Base-by-base conservation (phyloP, 306 rosid genomes). In the Calophaca sinica region DNA sequence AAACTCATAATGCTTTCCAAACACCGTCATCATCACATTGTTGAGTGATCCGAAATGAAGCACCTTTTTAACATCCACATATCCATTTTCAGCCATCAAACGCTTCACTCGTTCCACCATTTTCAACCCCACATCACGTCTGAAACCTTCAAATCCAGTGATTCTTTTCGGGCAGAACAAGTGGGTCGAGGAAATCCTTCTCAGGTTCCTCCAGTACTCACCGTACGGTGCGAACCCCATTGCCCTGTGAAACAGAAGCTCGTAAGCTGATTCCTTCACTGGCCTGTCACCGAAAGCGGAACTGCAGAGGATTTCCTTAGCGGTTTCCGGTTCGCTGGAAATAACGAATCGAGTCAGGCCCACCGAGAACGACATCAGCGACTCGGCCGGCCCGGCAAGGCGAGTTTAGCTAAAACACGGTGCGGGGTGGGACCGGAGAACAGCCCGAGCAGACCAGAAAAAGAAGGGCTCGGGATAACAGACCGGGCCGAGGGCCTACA, bases 201-300 rank as follows among this genome's bases (percentile, higher is more conserved):
- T 86, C 39, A 92, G 80, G 31, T 72, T 87, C 78, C 96, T 84
- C 97, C 97, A 92, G 62, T 92, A 92, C 42, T 86, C 96, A 0
- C 97, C 96, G 8, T 80, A 89, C 0, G 96, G 97, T 7, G 97
- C 93, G 9, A 92, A 92, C 0, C 97, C 97, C 91, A 89, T 92
- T 66, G 97, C 97, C 2, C 86, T 69, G 39, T 89, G 84, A 39
- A 92, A 92, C 7, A 92, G 61, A 9, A 92, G 97, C 84, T 88
- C 91, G 0, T 88, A 88, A 5, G 96, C 97, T 0, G 96, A 89
- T 50, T 92, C 93, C 44, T 89, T 92, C 3, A 92, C 85, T 0
- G 97, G 97, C 0, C 97, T 80, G 46, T 92, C 91, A 1, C 89
- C 96, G 3, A 92, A 89, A 53, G 73, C 85, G 0, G 93, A 28